Conservation (phyloP, 202 grass and related monocot genomes). For the Saccharum hybrid region DNA sequence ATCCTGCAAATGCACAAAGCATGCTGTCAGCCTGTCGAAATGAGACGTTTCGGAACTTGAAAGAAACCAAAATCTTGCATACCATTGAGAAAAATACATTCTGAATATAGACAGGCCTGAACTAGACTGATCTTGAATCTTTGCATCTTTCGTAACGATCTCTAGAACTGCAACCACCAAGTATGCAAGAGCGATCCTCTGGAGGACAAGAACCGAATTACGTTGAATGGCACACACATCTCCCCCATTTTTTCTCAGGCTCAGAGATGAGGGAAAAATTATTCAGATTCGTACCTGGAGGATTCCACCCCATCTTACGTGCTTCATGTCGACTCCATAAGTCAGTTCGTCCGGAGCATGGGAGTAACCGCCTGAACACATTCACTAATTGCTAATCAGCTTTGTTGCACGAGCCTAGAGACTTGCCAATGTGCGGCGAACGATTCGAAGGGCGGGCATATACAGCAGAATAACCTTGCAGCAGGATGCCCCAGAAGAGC, state of each 20-base stretch:
- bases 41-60: neutral
- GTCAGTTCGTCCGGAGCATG: constrained; percentile 77
- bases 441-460: neutral
- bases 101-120: constrained; percentile 65
- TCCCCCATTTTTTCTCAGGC: neutral
- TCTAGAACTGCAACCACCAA: constrained; percentile 74
- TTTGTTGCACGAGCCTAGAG: neutral
- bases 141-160: constrained; percentile 67
- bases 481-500: constrained; percentile 88
- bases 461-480: constrained; percentile 70
- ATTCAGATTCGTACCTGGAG: constrained; percentile 49
- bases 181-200: constrained; percentile 90
- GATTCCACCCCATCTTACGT: constrained; percentile 88
- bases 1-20: constrained; percentile 50
- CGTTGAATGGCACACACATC: too few species aligned
- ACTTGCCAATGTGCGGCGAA: too few species aligned
- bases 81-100: constrained; percentile 83
- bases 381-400: neutral
- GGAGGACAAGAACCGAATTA: neutral
- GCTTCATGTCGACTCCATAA: constrained; percentile 86
- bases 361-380: constrained; percentile 74
- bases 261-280: neutral
- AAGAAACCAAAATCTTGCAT: neutral
- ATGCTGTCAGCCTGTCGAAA: neutral
- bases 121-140: constrained; percentile 61